Conservation (phyloP, 768 basidiomycete species). For the Leccinum arenicola region DNA sequence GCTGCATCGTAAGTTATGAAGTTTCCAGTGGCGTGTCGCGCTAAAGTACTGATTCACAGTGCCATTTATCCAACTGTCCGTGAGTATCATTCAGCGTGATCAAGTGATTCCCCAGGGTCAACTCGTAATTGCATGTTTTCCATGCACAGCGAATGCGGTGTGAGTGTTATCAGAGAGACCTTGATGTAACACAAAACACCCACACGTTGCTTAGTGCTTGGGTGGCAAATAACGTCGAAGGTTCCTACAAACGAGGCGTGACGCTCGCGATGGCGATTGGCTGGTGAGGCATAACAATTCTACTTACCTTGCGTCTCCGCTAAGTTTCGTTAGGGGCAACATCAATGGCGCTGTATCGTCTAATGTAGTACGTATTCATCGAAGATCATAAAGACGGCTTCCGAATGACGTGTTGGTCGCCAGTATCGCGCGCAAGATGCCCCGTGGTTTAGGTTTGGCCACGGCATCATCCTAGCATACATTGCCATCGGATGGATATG, state of each 20-base stretch:
- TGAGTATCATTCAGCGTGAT: conserved; percentile 22
- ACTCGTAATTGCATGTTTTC: background rate
- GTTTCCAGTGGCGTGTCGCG: background rate
- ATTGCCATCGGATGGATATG: conserved; percentile 62
- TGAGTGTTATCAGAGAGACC: conserved; percentile 25
- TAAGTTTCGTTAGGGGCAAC: conserved; percentile 43
- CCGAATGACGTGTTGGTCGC: background rate
- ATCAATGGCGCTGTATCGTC: conserved; percentile 67
- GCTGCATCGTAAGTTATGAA: conserved; percentile 57
- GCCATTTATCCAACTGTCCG: conserved; percentile 49
- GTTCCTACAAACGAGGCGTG: conserved; percentile 70
- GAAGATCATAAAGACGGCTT: background rate
- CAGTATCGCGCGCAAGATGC: conserved; percentile 63
- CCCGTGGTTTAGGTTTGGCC: conserved; percentile 70
- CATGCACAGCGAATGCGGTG: conserved; percentile 47
- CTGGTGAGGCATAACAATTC: conserved; percentile 26
- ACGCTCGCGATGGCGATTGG: conserved; percentile 71
- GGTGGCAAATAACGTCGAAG: conserved; percentile 72
- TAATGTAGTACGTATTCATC: conserved; percentile 50
- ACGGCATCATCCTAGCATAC: conserved; percentile 67
- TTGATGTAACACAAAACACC: conserved; percentile 8
- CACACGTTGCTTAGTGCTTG: conserved; percentile 47
- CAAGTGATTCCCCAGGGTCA: background rate
- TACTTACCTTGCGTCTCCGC: conserved; percentile 13
- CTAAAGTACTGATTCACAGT: too few relatives aligned